These are phyloP conservation scores for Lepidium aucheri DNA, from an alignment of 345 rosid genomes.

Conservation along the genomic window DNA sequence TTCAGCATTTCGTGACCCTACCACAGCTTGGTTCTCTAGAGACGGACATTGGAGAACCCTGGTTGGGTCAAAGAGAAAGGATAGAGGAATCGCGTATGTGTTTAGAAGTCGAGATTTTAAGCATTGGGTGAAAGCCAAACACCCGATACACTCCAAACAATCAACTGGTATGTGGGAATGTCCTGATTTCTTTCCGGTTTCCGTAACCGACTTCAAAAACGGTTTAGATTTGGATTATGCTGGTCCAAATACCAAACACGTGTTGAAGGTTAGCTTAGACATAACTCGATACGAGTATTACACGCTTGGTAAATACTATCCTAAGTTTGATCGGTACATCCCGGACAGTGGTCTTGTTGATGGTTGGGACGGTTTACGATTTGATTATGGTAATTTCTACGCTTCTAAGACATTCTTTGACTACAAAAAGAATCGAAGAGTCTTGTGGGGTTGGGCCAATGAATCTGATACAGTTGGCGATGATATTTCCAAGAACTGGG, in stretches of 20 bases:
- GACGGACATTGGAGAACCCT: constrained; percentile 56
- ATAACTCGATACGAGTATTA: constrained; percentile 66
- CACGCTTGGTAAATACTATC: constrained; percentile 49
- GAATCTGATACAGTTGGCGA: constrained; percentile 46
- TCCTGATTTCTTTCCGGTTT: constrained; percentile 79
- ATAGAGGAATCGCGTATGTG: constrained; percentile 52
- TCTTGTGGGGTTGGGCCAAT: constrained; percentile 83
- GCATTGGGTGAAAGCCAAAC: constrained; percentile 56
- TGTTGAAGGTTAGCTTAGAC: constrained; percentile 73
- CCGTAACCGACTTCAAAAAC: constrained; percentile 12
- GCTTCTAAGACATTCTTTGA: constrained; percentile 86
- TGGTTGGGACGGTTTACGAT: constrained; percentile 72
- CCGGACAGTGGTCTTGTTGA: constrained; percentile 50
- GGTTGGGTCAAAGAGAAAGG: constrained; percentile 46
- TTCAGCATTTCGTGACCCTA: constrained; percentile 83
- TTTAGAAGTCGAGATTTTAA: constrained; percentile 62
- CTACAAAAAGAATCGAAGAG: constrained; percentile 37
- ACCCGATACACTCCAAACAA: constrained; percentile 47
- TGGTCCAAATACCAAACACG: constrained; percentile 33
- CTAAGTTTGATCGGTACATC: constrained; percentile 34
- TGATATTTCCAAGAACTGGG: constrained; percentile 61
- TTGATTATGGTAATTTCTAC: constrained; percentile 74
- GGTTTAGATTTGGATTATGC: constrained; percentile 46
- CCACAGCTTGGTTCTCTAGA: constrained; percentile 62
- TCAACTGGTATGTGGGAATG: constrained; percentile 89